Evolutionary conservation across 2,329 filamentous ascomycete genomes (phyloP), one percentile per base, ranked within the genome.

Genomic region (Penicillium brevicompactum): DNA sequence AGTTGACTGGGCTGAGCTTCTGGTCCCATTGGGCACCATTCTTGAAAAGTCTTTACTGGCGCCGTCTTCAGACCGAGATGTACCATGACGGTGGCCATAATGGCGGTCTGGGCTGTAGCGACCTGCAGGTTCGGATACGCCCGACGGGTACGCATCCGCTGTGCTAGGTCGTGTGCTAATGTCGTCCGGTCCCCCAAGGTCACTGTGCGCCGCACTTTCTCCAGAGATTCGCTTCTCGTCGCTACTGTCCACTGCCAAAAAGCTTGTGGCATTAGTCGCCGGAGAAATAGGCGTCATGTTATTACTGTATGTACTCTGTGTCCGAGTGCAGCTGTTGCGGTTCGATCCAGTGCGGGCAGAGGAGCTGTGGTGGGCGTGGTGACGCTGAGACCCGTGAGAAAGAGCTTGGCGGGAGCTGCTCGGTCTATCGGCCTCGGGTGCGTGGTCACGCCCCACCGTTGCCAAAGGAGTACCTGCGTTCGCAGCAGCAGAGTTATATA

Each of bases 191-290:
- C 61, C 65, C n/a, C 67, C 67, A 24, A 66, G 62, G 11, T 71
- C 70, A 46, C 69, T 70, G 46, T 65, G 63, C 18, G 59, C 59
- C 13, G 68, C 62, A 53, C 66, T 67, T 44, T 69, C 68, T 18
- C 66, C 64, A 21, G 61, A 57, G 32, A 60, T 49, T 2, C 67
- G 67, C 46, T 72, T 73, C 45, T 77, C 75, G 34, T 77, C 75
- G 21, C 70, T 64, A 46, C 74, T 76, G 44, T 77, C 74, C 27
- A 71, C 69, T 13, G 73, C 75, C 31, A 77, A 63, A 27, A 77
- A 71, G 54, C 76, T 78, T 32, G 76, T 76, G 16, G 75, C 75
- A 54, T 78, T 77, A n/a, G 76, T 78, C 10, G 71, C 69, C 1
- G 74, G 74, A 5, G 75, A 77, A 4, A 74, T 71, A 1, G 75